These are phyloP conservation scores for Hygrophila difformis DNA, from an alignment of 257 asterid genomes.

Conservation along the genomic window DNA sequence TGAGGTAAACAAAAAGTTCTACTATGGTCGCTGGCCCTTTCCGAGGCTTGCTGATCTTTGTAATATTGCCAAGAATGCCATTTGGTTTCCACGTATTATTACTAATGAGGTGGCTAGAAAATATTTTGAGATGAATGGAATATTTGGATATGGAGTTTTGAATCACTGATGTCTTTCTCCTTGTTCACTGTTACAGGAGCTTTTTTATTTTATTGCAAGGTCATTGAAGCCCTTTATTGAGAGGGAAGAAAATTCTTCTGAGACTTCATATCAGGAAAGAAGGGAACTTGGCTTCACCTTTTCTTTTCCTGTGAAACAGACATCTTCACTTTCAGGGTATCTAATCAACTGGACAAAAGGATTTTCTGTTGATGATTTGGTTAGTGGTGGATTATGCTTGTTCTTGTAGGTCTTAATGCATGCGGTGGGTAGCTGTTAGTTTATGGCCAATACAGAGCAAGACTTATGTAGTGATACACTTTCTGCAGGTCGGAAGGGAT, in stretches of 20 bases:
- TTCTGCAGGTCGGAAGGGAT: constrained; percentile 58
- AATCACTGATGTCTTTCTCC: not conserved
- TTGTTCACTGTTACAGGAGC: constrained; percentile 41
- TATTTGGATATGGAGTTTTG: not conserved
- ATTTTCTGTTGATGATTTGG: constrained; percentile 62
- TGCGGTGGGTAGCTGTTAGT: too few relatives aligned
- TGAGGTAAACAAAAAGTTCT: too few relatives aligned
- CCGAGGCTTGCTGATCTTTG: too few relatives aligned
- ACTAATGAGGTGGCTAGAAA: constrained; percentile 33
- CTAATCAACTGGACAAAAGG: constrained; percentile 83
- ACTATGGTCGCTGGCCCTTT: too few relatives aligned
- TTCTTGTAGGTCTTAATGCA: not conserved
- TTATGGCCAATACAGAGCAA: too few relatives aligned
- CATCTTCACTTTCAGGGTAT: constrained; percentile 57
- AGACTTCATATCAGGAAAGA: constrained; percentile 24
- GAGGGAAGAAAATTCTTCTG: constrained; percentile 34
- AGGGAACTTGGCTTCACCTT: constrained; percentile 83
- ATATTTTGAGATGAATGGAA: constrained; percentile 17
- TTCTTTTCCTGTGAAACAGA: constrained; percentile 76
- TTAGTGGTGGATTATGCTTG: constrained; percentile 22
- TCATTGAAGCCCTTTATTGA: constrained; percentile 49
- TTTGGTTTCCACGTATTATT: too few relatives aligned
- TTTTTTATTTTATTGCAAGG: constrained; percentile 70
- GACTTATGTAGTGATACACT: not conserved
- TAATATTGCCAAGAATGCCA: too few relatives aligned